Evolutionary conservation across 2,329 filamentous ascomycete genomes (phyloP), one percentile per base, ranked within the genome.

Genomic region (Paracorniculantispora psalliotae): DNA sequence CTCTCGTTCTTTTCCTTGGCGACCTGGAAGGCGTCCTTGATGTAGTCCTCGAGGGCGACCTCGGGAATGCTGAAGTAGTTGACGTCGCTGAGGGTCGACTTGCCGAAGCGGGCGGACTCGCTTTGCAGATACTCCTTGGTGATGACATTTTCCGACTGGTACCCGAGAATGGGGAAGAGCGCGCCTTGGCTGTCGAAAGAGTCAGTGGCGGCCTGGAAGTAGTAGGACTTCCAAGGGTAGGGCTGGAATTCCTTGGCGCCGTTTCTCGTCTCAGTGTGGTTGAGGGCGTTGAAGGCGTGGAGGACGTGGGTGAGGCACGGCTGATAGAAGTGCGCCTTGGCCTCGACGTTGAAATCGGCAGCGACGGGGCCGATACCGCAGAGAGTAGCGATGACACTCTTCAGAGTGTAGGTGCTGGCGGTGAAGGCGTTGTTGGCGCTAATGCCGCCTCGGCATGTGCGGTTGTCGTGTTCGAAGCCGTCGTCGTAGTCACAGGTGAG

Each of bases 281-380:
- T 59, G 3, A 59, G 39, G 4, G 46, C 59, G 47, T 72, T 74
- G 52, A 75, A 58, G 13, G 68, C 68, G 7, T 75, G 66, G 5
- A 75, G 63, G n/a, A 73, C 61, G 10, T 74, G 77, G 0, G 77
- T 72, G 44, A 79, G 59, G 49, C 77, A 79, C 0, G 77, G 77
- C 46, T 78, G 74, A 61, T 78, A 78, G 19, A 77, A 67, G 54
- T 77, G 71, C 23, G 77, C 68, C 4, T 69, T 64, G 51, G 71
- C 72, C 60, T 79, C 77, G 25, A 70, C 67, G 28, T 78, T 77
- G 58, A 75, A 76, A 33, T 78, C 75, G 1, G 69, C 71, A 2
- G 76, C 69, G 13, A 79, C 61, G 0, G 77, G 75, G 0, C 67
- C 68, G 21, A 77, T 62, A 4, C 77, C 77, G 44, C 77, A 79